Evolutionary conservation across 106 monocot genomes (phyloP).

Genomic region (Narthecium ossifragum): DNA sequence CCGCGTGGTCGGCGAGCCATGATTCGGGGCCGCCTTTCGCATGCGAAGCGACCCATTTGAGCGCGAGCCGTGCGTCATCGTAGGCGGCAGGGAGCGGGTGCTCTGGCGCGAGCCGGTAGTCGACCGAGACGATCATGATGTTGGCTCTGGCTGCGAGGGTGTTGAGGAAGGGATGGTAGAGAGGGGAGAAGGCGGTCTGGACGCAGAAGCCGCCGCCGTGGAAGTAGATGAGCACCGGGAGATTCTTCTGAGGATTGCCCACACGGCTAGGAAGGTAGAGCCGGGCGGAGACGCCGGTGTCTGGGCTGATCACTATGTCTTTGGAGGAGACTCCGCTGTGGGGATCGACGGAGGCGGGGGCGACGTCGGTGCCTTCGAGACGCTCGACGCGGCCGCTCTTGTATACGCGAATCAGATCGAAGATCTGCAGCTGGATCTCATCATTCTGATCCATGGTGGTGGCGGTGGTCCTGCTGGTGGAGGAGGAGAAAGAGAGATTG

Average conservation of each 20-base stretch:
- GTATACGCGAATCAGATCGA: too few species aligned
- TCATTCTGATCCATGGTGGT: too few species aligned
- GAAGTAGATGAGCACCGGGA: conserved; percentile 2
- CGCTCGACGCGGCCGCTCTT: conserved; percentile 10
- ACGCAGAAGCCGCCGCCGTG: conserved; percentile 14
- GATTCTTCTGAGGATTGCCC: neutral
- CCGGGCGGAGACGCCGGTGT: conserved; percentile 6
- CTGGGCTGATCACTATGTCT: neutral
- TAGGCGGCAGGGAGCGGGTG: conserved; percentile 21
- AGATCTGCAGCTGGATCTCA: too few species aligned
- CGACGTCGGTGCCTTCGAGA: neutral
- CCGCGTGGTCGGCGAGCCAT: neutral
- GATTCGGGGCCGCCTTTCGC: conserved; percentile 15
- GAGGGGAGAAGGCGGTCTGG: neutral
- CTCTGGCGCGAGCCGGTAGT: conserved; percentile 40
- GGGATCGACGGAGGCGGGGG: neutral
- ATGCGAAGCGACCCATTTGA: neutral
- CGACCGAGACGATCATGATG: neutral
- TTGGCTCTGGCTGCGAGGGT: neutral
- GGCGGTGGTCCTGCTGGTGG: too few species aligned
- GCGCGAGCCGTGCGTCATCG: conserved; percentile 4
- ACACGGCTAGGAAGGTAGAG: neutral
- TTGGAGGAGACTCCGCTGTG: neutral
- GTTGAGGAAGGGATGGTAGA: conserved; percentile 2
- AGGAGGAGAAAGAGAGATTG: too few species aligned